Conservation (phyloP, 2,329 filamentous ascomycete species). For the Gyromitra esculenta region DNA sequence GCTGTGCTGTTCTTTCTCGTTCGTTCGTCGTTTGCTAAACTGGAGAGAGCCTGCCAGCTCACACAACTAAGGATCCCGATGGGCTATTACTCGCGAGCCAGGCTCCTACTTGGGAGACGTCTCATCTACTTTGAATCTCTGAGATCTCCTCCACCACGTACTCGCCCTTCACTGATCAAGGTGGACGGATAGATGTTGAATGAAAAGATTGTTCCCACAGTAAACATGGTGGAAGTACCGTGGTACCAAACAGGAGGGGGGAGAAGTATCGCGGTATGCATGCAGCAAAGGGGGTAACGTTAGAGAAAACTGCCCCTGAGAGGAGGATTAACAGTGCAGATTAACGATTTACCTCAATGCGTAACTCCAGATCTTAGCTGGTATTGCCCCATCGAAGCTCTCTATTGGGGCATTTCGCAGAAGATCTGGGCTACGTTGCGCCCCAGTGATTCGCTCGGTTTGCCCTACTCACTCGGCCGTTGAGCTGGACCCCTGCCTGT, state of each 20-base stretch:
- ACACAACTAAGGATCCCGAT: constrained; percentile 45
- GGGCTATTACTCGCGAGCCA: constrained; percentile 36
- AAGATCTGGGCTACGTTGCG: constrained; percentile 20
- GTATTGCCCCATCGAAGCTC: constrained; percentile 21
- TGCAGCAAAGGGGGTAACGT: constrained; percentile 45
- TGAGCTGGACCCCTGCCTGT: constrained; percentile 33
- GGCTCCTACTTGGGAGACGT: constrained; percentile 38
- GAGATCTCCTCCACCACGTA: constrained; percentile 51
- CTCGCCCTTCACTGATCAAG: constrained; percentile 49
- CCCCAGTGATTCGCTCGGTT: constrained; percentile 26
- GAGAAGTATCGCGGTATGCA: constrained; percentile 40
- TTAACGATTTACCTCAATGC: constrained; percentile 45
- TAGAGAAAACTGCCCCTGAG: constrained; percentile 43
- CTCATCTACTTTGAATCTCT: constrained; percentile 47
- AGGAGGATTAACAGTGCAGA: constrained; percentile 19
- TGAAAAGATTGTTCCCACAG: constrained; percentile 24
- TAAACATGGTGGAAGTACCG: constrained; percentile 45
- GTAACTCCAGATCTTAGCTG: constrained; percentile 36
- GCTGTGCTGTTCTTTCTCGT: constrained; percentile 50
- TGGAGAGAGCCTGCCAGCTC: constrained; percentile 45
- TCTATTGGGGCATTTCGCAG: constrained; percentile 5
- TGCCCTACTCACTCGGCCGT: constrained; percentile 11
- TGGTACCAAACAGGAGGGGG: constrained; percentile 44
- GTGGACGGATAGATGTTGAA: constrained; percentile 25
- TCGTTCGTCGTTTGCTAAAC: constrained; percentile 43